phyloP scores from a whole-genome alignment of 2,329 filamentous ascomycete species.

The Penicillium sclerotiorum region DNA sequence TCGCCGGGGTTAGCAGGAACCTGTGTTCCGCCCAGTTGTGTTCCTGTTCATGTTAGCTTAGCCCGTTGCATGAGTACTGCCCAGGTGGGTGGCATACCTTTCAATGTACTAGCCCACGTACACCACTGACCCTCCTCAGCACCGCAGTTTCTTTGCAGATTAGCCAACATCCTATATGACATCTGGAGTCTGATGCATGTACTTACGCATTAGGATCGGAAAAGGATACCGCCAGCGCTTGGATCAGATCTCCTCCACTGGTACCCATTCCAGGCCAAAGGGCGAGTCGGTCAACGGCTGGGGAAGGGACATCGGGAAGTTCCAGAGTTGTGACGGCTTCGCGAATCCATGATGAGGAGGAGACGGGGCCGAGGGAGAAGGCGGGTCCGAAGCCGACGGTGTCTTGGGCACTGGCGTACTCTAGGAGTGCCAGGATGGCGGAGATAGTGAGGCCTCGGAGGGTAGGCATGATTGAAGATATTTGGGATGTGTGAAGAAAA shows the following conservation, averaged over 20 bases:
- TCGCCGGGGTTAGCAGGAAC: conserved; percentile 31
- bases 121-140: conserved; percentile 35
- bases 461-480: background rate
- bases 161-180: background rate
- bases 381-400: conserved; percentile 30
- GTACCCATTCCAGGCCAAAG: conserved; percentile 40
- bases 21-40: conserved; percentile 30
- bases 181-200: background rate
- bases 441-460: conserved; percentile 7
- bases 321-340: conserved; percentile 35
- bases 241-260: conserved; percentile 35
- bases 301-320: conserved; percentile 28
- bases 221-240: conserved; percentile 36
- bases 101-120: conserved; percentile 35
- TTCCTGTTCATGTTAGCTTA: background rate
- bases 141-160: conserved; percentile 30
- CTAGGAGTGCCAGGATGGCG: conserved; percentile 14
- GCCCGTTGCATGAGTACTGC: background rate
- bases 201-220: conserved; percentile 29
- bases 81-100: conserved; percentile 12
- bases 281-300: conserved; percentile 30
- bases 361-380: conserved; percentile 31
- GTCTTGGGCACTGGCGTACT: conserved; percentile 6
- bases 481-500: too few relatives aligned
- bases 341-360: conserved; percentile 35